A percentile compares a stretch with the other conserved stretches of the same genome.
These are phyloP conservation scores for Tylopilus sp. DNA, from an alignment of 1,284 basidiomycete species.

Conservation along the genomic window DNA sequence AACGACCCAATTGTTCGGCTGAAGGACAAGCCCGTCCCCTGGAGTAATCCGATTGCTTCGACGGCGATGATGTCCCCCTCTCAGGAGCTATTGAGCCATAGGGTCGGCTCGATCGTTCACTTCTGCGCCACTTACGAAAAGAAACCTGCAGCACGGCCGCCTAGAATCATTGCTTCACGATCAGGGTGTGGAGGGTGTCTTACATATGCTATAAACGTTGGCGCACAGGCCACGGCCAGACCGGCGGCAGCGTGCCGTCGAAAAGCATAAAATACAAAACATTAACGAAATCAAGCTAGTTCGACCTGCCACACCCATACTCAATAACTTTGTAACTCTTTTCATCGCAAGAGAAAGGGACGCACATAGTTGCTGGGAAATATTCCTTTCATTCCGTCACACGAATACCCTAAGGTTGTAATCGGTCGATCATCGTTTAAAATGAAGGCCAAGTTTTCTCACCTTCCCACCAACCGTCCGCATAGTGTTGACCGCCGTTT, in stretches of 20 bases:
- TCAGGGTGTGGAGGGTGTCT: slow-evolving; percentile 19
- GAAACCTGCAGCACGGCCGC: slow-evolving; percentile 21
- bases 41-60: slow-evolving; percentile 12
- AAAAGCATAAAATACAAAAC: neutral
- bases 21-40: slow-evolving; percentile 18
- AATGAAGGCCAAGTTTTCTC: slow-evolving; percentile 10
- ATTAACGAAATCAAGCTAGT: slow-evolving; percentile 15
- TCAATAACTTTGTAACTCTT: slow-evolving; percentile 21
- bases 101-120: slow-evolving; percentile 22
- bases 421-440: slow-evolving; percentile 23
- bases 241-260: neutral
- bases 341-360: slow-evolving; percentile 14
- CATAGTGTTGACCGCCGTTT: slow-evolving; percentile 59
- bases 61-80: slow-evolving; percentile 16
- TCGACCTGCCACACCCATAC: slow-evolving; percentile 25
- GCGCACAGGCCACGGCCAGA: slow-evolving; percentile 9
- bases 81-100: slow-evolving; percentile 17
- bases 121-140: slow-evolving; percentile 34
- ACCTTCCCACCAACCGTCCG: slow-evolving; percentile 85
- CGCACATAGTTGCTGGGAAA: slow-evolving; percentile 84
- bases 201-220: slow-evolving; percentile 28
- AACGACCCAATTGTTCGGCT: slow-evolving; percentile 14
- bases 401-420: slow-evolving; percentile 52
- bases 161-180: slow-evolving; percentile 18
- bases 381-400: slow-evolving; percentile 63